Base-by-base conservation (phyloP, 2,329 filamentous ascomycete species). In the Aspergillus japonicus region DNA sequence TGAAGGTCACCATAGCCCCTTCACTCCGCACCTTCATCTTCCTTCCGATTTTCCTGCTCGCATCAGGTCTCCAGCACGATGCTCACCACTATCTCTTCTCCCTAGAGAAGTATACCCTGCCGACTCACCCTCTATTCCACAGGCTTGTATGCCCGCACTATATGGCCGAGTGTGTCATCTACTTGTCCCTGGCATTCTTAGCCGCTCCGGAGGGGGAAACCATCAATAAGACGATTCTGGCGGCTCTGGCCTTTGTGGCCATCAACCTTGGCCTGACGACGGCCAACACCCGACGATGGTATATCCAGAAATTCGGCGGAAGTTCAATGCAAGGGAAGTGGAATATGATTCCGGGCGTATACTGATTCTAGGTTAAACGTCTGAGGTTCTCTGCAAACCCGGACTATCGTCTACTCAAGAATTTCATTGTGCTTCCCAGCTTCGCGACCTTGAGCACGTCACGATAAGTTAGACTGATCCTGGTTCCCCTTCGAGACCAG, bases 91-190 rank as follows among this genome's bases (percentile, higher is more conserved):
- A 93, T 68, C 83, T 95, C 21, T 86, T 87, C 47, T 83, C 84
- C 44, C 78, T 95, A 61, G 85, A 86, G 71, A 94, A 92, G 71
- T 98, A 99, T 76, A 90, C 89, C 11, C 81, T 98, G 24, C 94
- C 94, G 0, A 79, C 83, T 2, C 83, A 89, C 61, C 87, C 88
- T 2, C 77, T 89, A 59, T 99, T 98, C 75, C 80, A 81, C 49
- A 80, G 82, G 59, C 75, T 96, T 23, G 77, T 97, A 44, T 96
- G 90, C 68, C 92, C 95, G 19, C 95, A 99, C 77, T 99, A 98
- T 75, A 90, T 90, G 3, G 91, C 89, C 69, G 95, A 98, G 78
- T 93, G 91, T 71, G 73, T 89, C 47, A 86, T 97, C 60, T 98
- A 99, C 73, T 71, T 92, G 21, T 84, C 89, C n/a, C 77, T 99